Conservation (phyloP, 306 rosid species). For the Gillenia trifoliata region DNA sequence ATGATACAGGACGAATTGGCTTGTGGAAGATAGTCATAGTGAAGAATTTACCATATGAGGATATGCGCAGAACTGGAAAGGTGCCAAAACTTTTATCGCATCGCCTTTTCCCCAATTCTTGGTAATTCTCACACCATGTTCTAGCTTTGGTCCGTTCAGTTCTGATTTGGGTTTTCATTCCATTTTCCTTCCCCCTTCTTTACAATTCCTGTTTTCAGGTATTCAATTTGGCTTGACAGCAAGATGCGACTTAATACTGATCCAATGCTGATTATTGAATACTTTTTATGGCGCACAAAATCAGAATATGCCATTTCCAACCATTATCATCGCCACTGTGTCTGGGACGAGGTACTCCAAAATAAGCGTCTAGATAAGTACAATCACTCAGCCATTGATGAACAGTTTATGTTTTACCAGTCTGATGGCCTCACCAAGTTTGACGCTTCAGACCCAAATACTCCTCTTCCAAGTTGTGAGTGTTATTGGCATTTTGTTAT, state of each 20-base stretch:
- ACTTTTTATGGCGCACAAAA: slow-evolving; percentile 76
- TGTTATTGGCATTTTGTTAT: slow-evolving; percentile 28
- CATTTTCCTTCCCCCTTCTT: not conserved
- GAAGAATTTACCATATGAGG: slow-evolving; percentile 67
- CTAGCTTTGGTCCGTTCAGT: not conserved
- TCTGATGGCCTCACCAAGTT: slow-evolving; percentile 80
- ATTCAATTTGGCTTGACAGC: slow-evolving; percentile 97
- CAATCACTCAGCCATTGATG: slow-evolving; percentile 73
- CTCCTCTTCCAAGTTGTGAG: slow-evolving; percentile 82
- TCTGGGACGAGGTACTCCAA: slow-evolving; percentile 93
- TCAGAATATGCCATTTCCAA: slow-evolving; percentile 92
- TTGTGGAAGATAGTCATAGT: slow-evolving; percentile 75
- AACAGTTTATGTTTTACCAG: slow-evolving; percentile 68
- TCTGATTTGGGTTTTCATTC: slow-evolving; percentile 8
- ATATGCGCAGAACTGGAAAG: slow-evolving; percentile 96
- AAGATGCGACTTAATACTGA: slow-evolving; percentile 83
- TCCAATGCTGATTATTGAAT: slow-evolving; percentile 80
- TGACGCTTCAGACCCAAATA: slow-evolving; percentile 53
- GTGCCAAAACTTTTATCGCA: slow-evolving; percentile 93
- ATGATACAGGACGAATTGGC: slow-evolving; percentile 64
- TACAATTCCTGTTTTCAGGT: slow-evolving; percentile 48
- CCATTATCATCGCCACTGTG: slow-evolving; percentile 91
- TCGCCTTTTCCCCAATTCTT: slow-evolving; percentile 78
- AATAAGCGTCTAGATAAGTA: slow-evolving; percentile 87
- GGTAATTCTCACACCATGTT: slow-evolving; percentile 46